phyloP scores from a whole-genome alignment of 2,329 filamentous ascomycete species.

The Cordyceps farinosa region DNA sequence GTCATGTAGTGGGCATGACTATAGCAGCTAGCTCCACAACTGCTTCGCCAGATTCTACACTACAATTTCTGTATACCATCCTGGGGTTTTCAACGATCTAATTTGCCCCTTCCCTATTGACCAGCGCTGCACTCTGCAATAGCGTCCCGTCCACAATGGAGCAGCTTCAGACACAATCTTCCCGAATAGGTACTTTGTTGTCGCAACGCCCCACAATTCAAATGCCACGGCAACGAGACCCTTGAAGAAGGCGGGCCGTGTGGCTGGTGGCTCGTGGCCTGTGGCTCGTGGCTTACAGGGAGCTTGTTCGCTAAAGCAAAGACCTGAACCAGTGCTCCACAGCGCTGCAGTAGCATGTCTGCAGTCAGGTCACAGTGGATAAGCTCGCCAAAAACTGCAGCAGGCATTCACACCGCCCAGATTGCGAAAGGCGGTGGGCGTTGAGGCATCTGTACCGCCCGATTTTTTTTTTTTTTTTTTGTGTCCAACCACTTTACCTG shows the following conservation, averaged over 20 bases:
- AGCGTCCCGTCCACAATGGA: no score
- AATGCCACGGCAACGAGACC: slow-evolving; percentile 11
- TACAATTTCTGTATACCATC: no score
- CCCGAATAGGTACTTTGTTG: slow-evolving; percentile 6
- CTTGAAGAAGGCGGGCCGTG: neutral
- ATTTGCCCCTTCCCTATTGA: no score
- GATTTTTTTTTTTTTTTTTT: neutral
- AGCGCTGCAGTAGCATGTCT: neutral
- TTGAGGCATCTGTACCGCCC: no score
- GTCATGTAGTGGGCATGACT: no score
- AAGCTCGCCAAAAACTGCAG: neutral
- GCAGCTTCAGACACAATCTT: neutral
- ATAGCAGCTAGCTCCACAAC: no score
- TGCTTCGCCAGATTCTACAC: no score
- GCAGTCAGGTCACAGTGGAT: neutral
- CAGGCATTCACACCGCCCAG: slow-evolving; percentile 5
- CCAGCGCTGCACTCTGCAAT: no score
- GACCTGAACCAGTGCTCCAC: slow-evolving; percentile 5
- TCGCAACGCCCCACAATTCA: neutral
- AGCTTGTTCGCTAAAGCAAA: neutral
- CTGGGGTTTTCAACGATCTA: no score
- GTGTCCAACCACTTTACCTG: neutral
- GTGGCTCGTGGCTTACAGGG: neutral
- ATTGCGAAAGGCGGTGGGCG: slow-evolving; percentile 1
- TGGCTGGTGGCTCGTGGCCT: neutral